Evolutionary conservation across 352 stramenopile genomes (phyloP).

Genomic region (Hyaloperonospora brassicae): DNA sequence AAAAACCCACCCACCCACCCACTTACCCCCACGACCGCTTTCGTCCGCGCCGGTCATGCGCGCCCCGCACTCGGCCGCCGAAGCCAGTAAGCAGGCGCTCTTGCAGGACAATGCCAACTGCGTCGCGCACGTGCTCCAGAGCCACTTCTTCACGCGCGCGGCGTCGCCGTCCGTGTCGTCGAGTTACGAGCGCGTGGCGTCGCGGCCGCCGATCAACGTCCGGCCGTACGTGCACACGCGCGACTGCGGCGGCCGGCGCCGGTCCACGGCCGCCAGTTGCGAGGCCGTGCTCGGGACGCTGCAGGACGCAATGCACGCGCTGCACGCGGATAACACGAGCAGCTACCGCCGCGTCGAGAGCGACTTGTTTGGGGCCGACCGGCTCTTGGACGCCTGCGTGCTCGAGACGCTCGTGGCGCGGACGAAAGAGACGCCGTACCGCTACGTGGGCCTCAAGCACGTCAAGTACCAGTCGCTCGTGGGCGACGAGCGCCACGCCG

Average conservation of each 20-base stretch:
- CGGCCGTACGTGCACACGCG: conserved; percentile 36
- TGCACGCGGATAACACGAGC: conserved; percentile 43
- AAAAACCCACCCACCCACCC: no score
- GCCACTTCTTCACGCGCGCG: conserved; percentile 29
- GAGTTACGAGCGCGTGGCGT: conserved; percentile 31
- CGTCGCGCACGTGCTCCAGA: conserved; percentile 28
- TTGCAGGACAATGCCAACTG: conserved; percentile 32
- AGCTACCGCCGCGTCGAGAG: conserved; percentile 50
- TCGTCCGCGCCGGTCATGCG: no score
- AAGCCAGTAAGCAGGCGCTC: conserved; percentile 18
- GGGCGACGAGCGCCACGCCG: conserved; percentile 35
- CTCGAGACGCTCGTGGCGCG: conserved; percentile 58
- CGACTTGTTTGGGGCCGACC: conserved; percentile 42
- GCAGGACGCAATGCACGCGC: conserved; percentile 47
- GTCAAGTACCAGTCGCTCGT: conserved; percentile 62
- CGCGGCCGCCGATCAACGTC: conserved; percentile 37
- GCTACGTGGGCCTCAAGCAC: conserved; percentile 73
- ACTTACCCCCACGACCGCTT: no score
- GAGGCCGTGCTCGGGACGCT: conserved; percentile 48
- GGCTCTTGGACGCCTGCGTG: conserved; percentile 60
- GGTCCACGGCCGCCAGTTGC: conserved; percentile 46
- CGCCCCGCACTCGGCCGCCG: conserved; percentile 18
- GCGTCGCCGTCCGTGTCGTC: conserved; percentile 25
- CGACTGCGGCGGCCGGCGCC: conserved; percentile 34
- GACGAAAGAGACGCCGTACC: conserved; percentile 59